These are phyloP conservation scores for Sporothrix pallida DNA, from an alignment of 2,329 filamentous ascomycete species.

Conservation along the genomic window DNA sequence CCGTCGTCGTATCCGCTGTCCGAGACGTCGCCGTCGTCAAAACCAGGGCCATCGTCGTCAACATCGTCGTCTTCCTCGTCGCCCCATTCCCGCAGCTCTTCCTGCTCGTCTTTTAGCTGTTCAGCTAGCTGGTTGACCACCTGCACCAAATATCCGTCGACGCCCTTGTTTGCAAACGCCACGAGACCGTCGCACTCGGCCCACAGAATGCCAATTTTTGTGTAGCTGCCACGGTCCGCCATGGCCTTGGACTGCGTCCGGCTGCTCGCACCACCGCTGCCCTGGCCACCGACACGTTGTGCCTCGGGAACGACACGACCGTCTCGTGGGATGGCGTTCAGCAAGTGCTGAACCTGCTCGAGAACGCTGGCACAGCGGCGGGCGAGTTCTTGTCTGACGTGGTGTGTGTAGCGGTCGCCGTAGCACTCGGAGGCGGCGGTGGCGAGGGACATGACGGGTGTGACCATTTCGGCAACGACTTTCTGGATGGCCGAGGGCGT, in stretches of 20 bases:
- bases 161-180: constrained; percentile 67
- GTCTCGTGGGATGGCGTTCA: constrained; percentile 65
- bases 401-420: constrained; percentile 68
- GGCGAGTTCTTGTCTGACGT: constrained; percentile 52
- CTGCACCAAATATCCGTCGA: constrained; percentile 71
- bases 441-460: constrained; percentile 75
- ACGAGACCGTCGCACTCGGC: constrained; percentile 77
- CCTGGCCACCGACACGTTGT: constrained; percentile 50
- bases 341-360: constrained; percentile 64
- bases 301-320: constrained; percentile 58
- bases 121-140: constrained; percentile 77
- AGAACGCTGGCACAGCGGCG: constrained; percentile 65
- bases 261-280: constrained; percentile 38
- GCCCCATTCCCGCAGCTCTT: constrained; percentile 87
- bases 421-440: constrained; percentile 71
- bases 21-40: constrained; percentile 43
- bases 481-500: constrained; percentile 75
- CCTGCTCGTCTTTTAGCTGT: constrained; percentile 78
- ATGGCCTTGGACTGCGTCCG: constrained; percentile 33
- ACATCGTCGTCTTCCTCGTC: constrained; percentile 67
- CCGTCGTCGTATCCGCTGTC: constrained; percentile 32
- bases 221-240: constrained; percentile 59
- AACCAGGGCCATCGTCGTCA: constrained; percentile 50
- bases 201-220: constrained; percentile 80
- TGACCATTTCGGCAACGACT: constrained; percentile 71